phyloP scores from a whole-genome alignment of 345 rosid genomes.

The Isatis tinctoria region DNA sequence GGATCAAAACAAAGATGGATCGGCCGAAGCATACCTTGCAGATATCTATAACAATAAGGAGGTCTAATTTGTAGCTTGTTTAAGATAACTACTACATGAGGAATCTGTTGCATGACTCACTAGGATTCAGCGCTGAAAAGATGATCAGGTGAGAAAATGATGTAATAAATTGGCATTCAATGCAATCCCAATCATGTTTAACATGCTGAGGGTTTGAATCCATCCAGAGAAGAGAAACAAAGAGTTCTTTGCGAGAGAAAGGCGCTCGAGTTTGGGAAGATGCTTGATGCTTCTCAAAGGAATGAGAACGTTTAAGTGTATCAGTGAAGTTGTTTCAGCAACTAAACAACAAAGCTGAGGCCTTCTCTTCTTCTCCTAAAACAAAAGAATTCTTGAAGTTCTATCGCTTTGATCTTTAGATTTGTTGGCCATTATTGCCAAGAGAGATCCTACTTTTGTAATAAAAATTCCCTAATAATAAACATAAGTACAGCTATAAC shows the following conservation, averaged over 20 bases:
- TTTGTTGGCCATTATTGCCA: not conserved
- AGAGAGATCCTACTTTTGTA: not conserved
- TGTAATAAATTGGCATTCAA: constrained; percentile 37
- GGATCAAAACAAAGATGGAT: constrained; percentile 74
- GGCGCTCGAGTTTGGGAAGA: constrained; percentile 68
- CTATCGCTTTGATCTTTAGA: not conserved
- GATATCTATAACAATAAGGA: too few relatives aligned
- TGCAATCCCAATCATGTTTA: too few relatives aligned
- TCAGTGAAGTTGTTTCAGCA: constrained; percentile 59
- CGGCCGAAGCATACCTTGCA: too few relatives aligned
- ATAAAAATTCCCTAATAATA: not conserved
- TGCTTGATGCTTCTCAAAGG: constrained; percentile 51
- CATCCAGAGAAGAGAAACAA: constrained; percentile 46
- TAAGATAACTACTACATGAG: too few relatives aligned
- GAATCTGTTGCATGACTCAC: too few relatives aligned
- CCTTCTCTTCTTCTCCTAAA: not conserved
- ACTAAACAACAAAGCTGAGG: constrained; percentile 28
- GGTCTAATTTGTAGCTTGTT: too few relatives aligned
- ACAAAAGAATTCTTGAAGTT: constrained; percentile 1
- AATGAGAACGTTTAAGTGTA: constrained; percentile 57
- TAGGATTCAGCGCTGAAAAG: constrained; percentile 15
- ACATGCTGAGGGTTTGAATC: constrained; percentile 93
- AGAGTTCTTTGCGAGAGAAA: constrained; percentile 63
- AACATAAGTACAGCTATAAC: too few relatives aligned
- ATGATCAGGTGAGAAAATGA: constrained; percentile 64